These are phyloP conservation scores for Hypoxylon perforatum DNA, from an alignment of 495 filamentous ascomycete species.

Conservation along the genomic window DNA sequence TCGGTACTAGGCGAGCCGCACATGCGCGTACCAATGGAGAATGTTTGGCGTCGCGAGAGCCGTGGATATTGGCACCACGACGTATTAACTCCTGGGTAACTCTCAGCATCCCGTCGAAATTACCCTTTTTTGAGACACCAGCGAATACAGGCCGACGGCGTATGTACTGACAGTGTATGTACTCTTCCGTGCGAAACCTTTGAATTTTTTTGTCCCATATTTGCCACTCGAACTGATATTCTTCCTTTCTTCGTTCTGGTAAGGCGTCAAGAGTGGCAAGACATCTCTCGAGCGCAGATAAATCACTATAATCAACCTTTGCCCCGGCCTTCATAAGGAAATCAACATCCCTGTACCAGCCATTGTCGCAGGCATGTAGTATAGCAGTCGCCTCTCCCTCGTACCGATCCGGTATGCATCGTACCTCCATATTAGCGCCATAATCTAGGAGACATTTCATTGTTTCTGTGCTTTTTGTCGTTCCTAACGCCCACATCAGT, in stretches of 20 bases:
- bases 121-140: no score
- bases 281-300: background rate
- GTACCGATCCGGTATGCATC: no score
- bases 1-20: background rate
- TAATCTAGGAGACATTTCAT: constrained; percentile 1
- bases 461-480: background rate
- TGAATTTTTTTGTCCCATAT: no score
- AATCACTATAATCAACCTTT: background rate
- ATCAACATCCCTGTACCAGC: constrained; percentile 5
- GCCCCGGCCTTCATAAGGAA: constrained; percentile 1
- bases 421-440: constrained; percentile 2
- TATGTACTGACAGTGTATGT: no score
- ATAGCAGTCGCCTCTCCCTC: background rate
- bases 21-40: constrained; percentile 7
- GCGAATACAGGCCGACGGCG: no score
- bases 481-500: constrained; percentile 18
- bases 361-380: background rate
- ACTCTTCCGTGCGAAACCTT: no score
- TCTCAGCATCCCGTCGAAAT: background rate
- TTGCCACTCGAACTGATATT: no score
- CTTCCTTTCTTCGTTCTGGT: no score
- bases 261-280: background rate
- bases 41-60: background rate
- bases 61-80: background rate
- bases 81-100: constrained; percentile 1